Base-by-base conservation (phyloP, 805 yeast genomes). In the Candida silvicultrix region DNA sequence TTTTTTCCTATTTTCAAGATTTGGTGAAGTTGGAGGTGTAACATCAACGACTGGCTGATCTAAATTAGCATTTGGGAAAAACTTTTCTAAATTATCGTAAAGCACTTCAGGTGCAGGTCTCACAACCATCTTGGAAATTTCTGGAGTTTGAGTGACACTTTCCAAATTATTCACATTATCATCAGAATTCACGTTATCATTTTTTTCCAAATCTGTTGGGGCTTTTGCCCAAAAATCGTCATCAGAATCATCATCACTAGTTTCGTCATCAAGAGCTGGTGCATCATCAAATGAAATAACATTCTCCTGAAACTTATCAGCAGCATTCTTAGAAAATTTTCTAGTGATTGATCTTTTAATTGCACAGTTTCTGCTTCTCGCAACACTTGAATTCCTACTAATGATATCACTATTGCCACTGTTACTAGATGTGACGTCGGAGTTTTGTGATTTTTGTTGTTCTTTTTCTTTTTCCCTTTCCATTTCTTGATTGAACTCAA, bases 41-140 rank as follows among this genome's bases (percentile, higher is more conserved):
- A 85, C 80, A 52, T 85, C 95, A 21, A 92, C 78, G 31, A 94
- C 88, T 2, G 97, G 95, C 56, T 84, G 85, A 61, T 94, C 99
- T 49, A 94, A 73, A 64, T 92, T 92, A 0, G 97, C 82, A 55
- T 85, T 77, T 0, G 99, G 99, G 71, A 94, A 94, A 62, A 86
- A 94, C 58, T 79, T 78, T 54, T 94, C 99, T 50, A 94, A 75
- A 56, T 94, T 90, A 46, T 89, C 88, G 61, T 90, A 94, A 28
- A 94, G 84, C 38, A 87, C 95, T 58, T 92, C 98, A 1, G 96
- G 85, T 0, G 98, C 89, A 2, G 99, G 99, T 61, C 99, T 80
- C 15, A 94, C 83, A 8, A 84, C 81, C 88, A 83, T 79, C 45
- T 67, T 67, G 23, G 58, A 48, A 21, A 56, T 70, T 51, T 14